These are phyloP conservation scores for Leccinum subgranulosum DNA, from an alignment of 768 basidiomycete species.

Conservation along the genomic window DNA sequence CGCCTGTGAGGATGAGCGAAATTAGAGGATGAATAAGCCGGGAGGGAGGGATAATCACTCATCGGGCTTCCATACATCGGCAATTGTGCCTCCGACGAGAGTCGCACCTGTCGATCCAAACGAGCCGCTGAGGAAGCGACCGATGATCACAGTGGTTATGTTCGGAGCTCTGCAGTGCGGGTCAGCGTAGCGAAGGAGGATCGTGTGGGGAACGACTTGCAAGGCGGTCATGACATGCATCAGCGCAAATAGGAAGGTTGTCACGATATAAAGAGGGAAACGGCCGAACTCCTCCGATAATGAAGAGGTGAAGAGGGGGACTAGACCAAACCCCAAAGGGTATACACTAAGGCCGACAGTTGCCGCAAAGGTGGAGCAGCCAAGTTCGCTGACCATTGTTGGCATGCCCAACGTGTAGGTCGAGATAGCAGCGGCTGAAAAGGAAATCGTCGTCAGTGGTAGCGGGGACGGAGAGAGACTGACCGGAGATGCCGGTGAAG, in stretches of 20 bases:
- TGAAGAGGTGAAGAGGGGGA: conserved; percentile 64
- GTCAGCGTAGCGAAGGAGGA: conserved; percentile 4
- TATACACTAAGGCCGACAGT: conserved; percentile 51
- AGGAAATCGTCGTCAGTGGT: not conserved
- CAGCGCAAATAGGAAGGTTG: conserved; percentile 45
- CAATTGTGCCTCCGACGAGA: conserved; percentile 73
- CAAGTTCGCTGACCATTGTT: conserved; percentile 50
- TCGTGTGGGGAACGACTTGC: conserved; percentile 11
- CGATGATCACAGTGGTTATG: conserved; percentile 62
- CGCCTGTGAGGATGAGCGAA: conserved; percentile 44
- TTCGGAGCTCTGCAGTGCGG: conserved; percentile 33
- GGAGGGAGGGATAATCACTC: conserved; percentile 42
- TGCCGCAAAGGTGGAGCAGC: conserved; percentile 44
- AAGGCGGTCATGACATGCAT: conserved; percentile 45
- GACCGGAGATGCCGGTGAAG: conserved; percentile 33
- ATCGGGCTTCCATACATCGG: conserved; percentile 63
- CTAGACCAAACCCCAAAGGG: conserved; percentile 57
- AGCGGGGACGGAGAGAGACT: conserved; percentile 2
- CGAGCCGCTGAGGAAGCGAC: conserved; percentile 61
- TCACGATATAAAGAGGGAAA: conserved; percentile 54
- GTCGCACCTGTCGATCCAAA: conserved; percentile 69
- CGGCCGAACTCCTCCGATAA: conserved; percentile 75
- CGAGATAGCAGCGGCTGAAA: conserved; percentile 46
- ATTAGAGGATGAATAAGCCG: not conserved
- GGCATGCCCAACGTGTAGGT: conserved; percentile 54